phyloP scores from a whole-genome alignment of 306 rosid genomes.

The Gastrolobium bilobum region DNA sequence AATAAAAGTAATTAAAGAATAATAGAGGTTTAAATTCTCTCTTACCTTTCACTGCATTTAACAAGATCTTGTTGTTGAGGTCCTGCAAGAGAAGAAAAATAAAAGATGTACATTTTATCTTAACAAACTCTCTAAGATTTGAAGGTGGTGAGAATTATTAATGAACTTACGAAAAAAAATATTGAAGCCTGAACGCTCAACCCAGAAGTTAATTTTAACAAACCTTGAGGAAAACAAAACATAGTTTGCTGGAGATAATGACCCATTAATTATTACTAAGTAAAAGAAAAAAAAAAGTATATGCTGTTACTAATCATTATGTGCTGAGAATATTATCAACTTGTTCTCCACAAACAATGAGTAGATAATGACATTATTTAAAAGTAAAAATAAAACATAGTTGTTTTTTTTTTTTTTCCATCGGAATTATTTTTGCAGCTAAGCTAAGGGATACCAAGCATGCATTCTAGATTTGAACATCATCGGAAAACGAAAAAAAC shows the following conservation, averaged over 20 bases:
- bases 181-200: constrained; percentile 25
- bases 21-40: background rate
- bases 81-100: constrained; percentile 65
- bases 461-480: constrained; percentile 37
- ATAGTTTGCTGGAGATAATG: background rate
- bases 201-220: constrained; percentile 33
- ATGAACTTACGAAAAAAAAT: constrained; percentile 9
- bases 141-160: background rate
- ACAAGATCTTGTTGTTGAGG: constrained; percentile 66
- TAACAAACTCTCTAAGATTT: constrained; percentile 29
- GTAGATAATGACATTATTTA: constrained; percentile 26
- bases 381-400: background rate
- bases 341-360: constrained; percentile 27
- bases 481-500: background rate
- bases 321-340: constrained; percentile 10
- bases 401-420: background rate
- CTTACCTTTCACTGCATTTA: constrained; percentile 90
- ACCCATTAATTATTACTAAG: background rate
- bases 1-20: constrained; percentile 2
- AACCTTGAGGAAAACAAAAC: constrained; percentile 23
- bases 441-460: constrained; percentile 41
- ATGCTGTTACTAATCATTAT: constrained; percentile 14
- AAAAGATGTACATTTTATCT: background rate
- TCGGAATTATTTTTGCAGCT: constrained; percentile 39
- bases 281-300: background rate